Conservation (phyloP, 2,329 filamentous ascomycete species). For the Phyllosticta citrichinensis region DNA sequence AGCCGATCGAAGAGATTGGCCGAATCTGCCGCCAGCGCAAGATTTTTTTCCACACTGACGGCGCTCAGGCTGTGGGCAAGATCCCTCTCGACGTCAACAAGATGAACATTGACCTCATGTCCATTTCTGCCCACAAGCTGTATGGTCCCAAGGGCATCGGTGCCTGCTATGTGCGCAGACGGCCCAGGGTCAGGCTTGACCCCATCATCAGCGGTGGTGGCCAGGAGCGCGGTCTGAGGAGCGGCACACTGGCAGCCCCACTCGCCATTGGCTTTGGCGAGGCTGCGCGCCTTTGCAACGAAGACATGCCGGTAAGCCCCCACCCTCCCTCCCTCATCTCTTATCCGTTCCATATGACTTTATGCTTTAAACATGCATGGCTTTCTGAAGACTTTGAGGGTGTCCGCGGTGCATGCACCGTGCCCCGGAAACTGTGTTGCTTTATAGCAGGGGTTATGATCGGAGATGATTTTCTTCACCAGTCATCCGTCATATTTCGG, state of each 20-base stretch:
- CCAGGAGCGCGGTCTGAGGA: conserved; percentile 88
- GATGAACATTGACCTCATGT: conserved; percentile 98
- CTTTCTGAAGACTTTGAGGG: conserved; percentile 68
- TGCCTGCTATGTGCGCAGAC: conserved; percentile 87
- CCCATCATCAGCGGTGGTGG: conserved; percentile 94
- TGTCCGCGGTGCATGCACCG: conserved; percentile 25
- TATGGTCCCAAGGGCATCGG: conserved; percentile 97
- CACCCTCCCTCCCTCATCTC: conserved; percentile 17
- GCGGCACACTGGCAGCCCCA: conserved; percentile 83
- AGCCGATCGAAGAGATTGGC: conserved; percentile 88
- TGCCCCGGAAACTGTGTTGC: conserved; percentile 30
- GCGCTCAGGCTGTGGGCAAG: conserved; percentile 95
- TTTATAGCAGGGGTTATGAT: conserved; percentile 60
- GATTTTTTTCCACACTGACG: conserved; percentile 97
- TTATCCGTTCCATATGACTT: conserved; percentile 54
- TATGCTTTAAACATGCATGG: conserved; percentile 76
- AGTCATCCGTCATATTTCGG: conserved; percentile 4
- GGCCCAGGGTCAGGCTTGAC: conserved; percentile 86
- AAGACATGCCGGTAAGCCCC: conserved; percentile 74
- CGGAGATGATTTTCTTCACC: background rate
- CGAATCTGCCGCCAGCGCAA: conserved; percentile 84
- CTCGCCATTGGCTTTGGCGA: conserved; percentile 90
- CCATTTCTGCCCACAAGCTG: conserved; percentile 96
- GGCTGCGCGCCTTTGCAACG: conserved; percentile 80
- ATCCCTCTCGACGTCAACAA: conserved; percentile 93